A percentile compares a stretch with the other conserved stretches of the same genome.
These are phyloP conservation scores for Buxus sempervirens DNA, from an alignment of 164 flowering plant genomes.

Conservation along the genomic window DNA sequence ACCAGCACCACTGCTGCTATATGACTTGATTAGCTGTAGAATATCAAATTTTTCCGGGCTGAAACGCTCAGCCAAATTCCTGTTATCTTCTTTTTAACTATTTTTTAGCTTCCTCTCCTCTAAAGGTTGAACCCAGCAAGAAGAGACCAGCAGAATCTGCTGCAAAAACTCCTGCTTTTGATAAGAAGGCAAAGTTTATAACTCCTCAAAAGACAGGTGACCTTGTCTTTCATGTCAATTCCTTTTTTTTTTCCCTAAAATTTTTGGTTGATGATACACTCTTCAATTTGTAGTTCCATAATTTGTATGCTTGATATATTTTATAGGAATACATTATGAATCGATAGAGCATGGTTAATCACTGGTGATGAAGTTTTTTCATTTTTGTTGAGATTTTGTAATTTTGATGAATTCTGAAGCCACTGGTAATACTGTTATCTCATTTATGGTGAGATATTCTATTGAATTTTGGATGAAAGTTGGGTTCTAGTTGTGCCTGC, in stretches of 20 bases:
- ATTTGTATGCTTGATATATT: too few species aligned
- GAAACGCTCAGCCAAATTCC: neutral
- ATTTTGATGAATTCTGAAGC: too few species aligned
- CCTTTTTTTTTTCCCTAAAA: too few species aligned
- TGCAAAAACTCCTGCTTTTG: slow-evolving; percentile 40
- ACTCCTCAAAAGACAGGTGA: slow-evolving; percentile 74
- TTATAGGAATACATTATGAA: too few species aligned
- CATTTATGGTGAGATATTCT: too few species aligned
- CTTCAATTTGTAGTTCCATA: neutral
- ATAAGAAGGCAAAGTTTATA: slow-evolving; percentile 61
- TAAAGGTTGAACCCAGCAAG: slow-evolving; percentile 41
- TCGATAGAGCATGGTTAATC: too few species aligned
- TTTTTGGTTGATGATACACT: neutral
- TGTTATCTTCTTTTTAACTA: neutral
- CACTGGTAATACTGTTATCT: too few species aligned
- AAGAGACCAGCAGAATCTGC: slow-evolving; percentile 56
- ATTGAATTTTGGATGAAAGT: too few species aligned
- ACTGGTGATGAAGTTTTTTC: too few species aligned
- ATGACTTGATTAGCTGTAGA: neutral
- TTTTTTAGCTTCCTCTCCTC: neutral
- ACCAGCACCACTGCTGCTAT: neutral
- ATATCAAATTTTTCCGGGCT: neutral
- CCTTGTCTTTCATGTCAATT: neutral
- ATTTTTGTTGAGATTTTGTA: too few species aligned
- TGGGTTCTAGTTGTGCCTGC: too few species aligned